Percentiles rank a stretch among this genome's conserved stretches.
Conservation (phyloP, 192 early-diverging fungal species). For the Dimargaris xerosporica region DNA sequence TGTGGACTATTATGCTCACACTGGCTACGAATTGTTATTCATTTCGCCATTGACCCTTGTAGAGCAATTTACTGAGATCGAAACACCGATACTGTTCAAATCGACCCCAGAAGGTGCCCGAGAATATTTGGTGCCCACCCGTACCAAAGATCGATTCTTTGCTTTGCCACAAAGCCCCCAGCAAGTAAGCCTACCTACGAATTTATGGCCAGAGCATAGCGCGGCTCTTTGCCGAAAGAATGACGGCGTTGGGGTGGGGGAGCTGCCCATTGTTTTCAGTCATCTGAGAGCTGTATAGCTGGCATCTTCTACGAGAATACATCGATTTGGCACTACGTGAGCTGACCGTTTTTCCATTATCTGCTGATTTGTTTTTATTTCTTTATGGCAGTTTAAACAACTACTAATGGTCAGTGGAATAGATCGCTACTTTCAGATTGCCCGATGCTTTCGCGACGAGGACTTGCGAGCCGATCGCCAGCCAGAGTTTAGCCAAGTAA, state of each 20-base stretch:
- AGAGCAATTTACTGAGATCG: constrained; percentile 73
- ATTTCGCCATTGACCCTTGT: constrained; percentile 2
- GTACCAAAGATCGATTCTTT: constrained; percentile 53
- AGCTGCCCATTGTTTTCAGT: no score
- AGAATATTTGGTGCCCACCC: constrained; percentile 87
- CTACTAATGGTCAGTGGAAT: constrained; percentile 79
- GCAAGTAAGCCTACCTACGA: constrained; percentile 49
- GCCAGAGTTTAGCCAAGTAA: constrained; percentile 86
- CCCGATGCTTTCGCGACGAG: constrained; percentile 84
- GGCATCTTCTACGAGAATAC: no score
- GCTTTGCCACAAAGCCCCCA: constrained; percentile 86
- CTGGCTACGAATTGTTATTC: background rate
- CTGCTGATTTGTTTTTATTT: no score
- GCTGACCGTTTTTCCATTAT: no score
- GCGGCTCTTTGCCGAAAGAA: no score
- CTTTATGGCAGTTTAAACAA: constrained; percentile 92
- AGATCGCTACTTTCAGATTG: constrained; percentile 87
- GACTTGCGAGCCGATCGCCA: constrained; percentile 75
- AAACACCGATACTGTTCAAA: constrained; percentile 82
- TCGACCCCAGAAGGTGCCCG: constrained; percentile 86
- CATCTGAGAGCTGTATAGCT: no score
- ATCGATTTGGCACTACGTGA: no score
- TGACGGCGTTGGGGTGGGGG: no score
- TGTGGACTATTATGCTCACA: background rate
- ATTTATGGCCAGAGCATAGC: no score